Base-by-base conservation (phyloP, 2,329 filamentous ascomycete genomes). In the Lomentospora prolificans region DNA sequence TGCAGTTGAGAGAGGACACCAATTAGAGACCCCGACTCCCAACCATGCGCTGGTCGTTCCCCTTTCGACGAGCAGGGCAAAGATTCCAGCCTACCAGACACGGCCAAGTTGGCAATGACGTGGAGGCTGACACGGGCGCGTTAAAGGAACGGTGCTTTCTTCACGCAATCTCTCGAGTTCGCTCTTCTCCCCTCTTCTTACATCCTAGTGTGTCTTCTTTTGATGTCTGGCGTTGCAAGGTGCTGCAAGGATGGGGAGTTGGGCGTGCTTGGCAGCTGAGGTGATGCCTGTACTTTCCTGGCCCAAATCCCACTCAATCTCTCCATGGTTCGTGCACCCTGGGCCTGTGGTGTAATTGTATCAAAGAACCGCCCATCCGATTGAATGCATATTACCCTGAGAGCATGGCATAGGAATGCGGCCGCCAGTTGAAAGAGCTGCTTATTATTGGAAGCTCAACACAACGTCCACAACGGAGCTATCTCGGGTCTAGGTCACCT, bases 261-360 rank as follows among this genome's bases (percentile, higher is more conserved):
- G 3, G n/a, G 39, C 7, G 52, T 24, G 33, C 52, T 54, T 54
- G 52, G 52, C 52, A 54, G 52, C 52, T 54, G 52, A 54, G 25
- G 52, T 46, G 14, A 30, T 46, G 27, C n/a, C 14, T 8, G 19
- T 25, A 28, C 10, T 17, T 17, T 19, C 14, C n/a, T 6, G 14
- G 19, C 3, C 14, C n/a, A 41, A 17, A 17, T 17, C n/a, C 36
- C 19, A 17, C 14, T 17, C 36, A 17, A 14, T 17, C 36, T 17
- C 36, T 19, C 19, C n/a, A 19, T 41, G n/a, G 30, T 33, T 33
- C 30, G 30, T 33, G 30, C 30, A 7, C 30, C 30, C 30, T n/a
- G n/a, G n/a, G n/a, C n/a, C n/a, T n/a, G 30, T 33, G 30, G 36
- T 41, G 36, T 41, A 41, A 41, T 41, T 8, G 12, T 41, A 41